Evolutionary conservation across 2,329 filamentous ascomycete species (phyloP), one percentile per base, ranked within the genome.

Genomic region (Colletotrichum kahawae): DNA sequence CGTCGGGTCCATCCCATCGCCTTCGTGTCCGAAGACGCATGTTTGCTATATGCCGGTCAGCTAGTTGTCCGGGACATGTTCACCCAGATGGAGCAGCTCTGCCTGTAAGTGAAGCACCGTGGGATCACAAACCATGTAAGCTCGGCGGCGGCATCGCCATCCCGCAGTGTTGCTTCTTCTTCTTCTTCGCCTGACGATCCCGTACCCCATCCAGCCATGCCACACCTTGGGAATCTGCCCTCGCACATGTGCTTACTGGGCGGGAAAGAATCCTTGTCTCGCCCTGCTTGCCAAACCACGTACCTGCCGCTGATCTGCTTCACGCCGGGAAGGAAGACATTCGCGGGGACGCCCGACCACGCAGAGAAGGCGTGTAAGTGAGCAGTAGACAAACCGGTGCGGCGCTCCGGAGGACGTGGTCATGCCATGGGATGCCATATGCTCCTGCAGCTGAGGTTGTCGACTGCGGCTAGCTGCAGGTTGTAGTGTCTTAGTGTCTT

Each of bases 91-190:
- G 43, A 70, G 59, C n/a, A 64, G 36, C 13, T 34, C 3, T 71
- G 38, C 33, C 68, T 66, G 67, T 24, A 24, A 57, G 67, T 51
- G 27, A n/a, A 71, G 51, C 63, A n/a, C 18, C 31, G 48, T 18
- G 67, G 56, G 72, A 67, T 62, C 31, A 13, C 60, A n/a, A 75
- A 56, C 72, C 68, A 60, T 75, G 31, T 24, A 64, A 29, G 14
- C 51, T 48, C 9, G 38, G 3, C 4, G 5, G 56, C 27, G 16
- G 54, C 18, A 33, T 31, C 16, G n/a, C n/a, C 13, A 16, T 27
- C 14, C 36, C 60, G 38, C 18, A 24, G n/a, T 60, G 31, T 43
- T 24, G 13, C 24, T n/a, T 38, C 43, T 21, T 33, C 31, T 27
- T 60, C 29, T 27, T 60, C 29, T 21, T 74, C 31, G 16, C 38